A percentile compares a stretch with the other conserved stretches of the same genome.
Evolutionary conservation across 805 yeast species (phyloP).

Genomic region (Barnettozyma sucrosica): DNA sequence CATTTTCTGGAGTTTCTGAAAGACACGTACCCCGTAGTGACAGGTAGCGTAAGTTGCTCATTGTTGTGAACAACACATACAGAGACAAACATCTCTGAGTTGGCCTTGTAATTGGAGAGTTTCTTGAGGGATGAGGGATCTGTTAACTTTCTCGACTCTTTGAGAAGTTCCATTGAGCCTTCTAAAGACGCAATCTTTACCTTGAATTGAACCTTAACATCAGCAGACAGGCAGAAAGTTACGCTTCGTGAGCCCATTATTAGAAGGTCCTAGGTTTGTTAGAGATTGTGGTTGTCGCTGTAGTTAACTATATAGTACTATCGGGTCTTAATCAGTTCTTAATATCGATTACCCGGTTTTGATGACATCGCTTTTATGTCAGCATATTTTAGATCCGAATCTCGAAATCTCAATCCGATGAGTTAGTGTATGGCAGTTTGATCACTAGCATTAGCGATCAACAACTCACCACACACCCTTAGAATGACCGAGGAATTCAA

Average conservation of each 20-base stretch:
- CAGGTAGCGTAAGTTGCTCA: constrained; percentile 43
- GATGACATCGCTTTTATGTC: not conserved
- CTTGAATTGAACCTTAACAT: constrained; percentile 42
- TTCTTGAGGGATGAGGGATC: constrained; percentile 40
- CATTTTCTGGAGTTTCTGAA: constrained; percentile 46
- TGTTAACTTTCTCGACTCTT: constrained; percentile 41
- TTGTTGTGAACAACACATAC: constrained; percentile 40
- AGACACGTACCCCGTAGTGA: constrained; percentile 43
- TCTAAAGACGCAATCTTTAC: constrained; percentile 44
- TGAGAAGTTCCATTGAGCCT: constrained; percentile 36
- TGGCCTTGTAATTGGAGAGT: constrained; percentile 32
- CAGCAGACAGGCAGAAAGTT: constrained; percentile 53
- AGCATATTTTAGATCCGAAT: not conserved
- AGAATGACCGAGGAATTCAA: constrained; percentile 2
- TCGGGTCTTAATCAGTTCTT: no score
- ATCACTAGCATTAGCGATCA: not conserved
- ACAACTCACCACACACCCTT: not conserved
- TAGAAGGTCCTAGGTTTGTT: no score
- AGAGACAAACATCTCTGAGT: constrained; percentile 38
- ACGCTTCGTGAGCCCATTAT: constrained; percentile 33
- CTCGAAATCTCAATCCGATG: no score
- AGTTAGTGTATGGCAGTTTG: no score
- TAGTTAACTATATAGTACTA: no score
- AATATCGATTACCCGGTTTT: not conserved
- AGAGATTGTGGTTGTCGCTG: no score